Conservation (phyloP, 2,329 filamentous ascomycete genomes). For the Xylariomycetidae sp. region DNA sequence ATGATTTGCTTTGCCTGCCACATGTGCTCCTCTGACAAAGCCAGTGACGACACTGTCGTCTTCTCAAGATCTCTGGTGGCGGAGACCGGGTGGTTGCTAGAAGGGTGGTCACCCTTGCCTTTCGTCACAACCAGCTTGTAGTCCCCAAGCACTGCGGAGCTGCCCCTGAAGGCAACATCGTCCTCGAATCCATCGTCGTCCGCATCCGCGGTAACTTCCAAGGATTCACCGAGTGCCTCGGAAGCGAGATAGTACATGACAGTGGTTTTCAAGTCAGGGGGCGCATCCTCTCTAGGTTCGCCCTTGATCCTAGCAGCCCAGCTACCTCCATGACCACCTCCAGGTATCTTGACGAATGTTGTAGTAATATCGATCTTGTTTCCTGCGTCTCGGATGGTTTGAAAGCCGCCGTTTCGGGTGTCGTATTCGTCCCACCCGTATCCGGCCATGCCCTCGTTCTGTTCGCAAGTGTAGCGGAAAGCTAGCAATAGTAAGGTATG, state of each 20-base stretch:
- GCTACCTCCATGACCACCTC: slow-evolving; percentile 78
- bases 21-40: slow-evolving; percentile 61
- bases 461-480: slow-evolving; percentile 92
- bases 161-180: slow-evolving; percentile 67
- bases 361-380: slow-evolving; percentile 90
- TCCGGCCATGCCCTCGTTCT: slow-evolving; percentile 86
- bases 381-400: slow-evolving; percentile 84
- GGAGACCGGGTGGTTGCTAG: slow-evolving; percentile 62
- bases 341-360: slow-evolving; percentile 88
- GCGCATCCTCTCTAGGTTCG: slow-evolving; percentile 64
- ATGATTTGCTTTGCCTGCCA: slow-evolving; percentile 76
- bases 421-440: slow-evolving; percentile 99
- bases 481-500: slow-evolving; percentile 45
- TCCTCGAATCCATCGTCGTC: slow-evolving; percentile 44
- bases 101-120: slow-evolving; percentile 58
- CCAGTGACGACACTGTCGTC: slow-evolving; percentile 70
- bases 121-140: slow-evolving; percentile 76
- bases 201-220: slow-evolving; percentile 55
- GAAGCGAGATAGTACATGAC: slow-evolving; percentile 78
- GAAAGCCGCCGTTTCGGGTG: slow-evolving; percentile 76
- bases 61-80: slow-evolving; percentile 67
- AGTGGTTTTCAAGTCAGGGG: slow-evolving; percentile 65
- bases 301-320: slow-evolving; percentile 91
- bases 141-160: slow-evolving; percentile 66
- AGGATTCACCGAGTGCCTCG: slow-evolving; percentile 63